Base-by-base conservation (phyloP, 306 rosid species). In the Calophaca sinica region DNA sequence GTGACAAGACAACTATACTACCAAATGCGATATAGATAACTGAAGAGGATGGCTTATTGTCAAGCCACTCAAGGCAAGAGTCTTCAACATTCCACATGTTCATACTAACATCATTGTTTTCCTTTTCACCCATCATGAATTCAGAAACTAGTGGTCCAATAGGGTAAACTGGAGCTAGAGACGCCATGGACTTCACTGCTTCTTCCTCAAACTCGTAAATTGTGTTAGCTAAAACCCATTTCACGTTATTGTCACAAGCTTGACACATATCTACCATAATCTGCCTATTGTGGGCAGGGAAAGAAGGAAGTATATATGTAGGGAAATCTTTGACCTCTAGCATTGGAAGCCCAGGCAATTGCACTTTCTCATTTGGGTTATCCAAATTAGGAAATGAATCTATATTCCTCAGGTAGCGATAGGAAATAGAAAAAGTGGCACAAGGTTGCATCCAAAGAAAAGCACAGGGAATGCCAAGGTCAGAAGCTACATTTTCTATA, bases 371-470 rank as follows among this genome's bases (percentile, higher is more conserved):
- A 42, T 46, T 29, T 2, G 80, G 75, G 50, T 78, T 74, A 20
- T 72, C 75, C 14, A 85, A 41, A 5, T 61, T 54, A 1, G 80
- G 77, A 65, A 85, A 82, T 2, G 38, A 28, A 55, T 70, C 35
- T 4, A 58, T 39, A 3, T 79, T 64, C 9, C 75, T 75, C 14
- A 26, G 68, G 57, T 69, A 81, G 2, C 79, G 82, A 38, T 81
- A 81, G 8, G 74, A 76, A 53, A 86, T 76, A 6, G 90, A 84
- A 53, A 68, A 86, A 9, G 76, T 2, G 0, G 89, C 82, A 29
- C 75, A 83, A 9, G 87, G 64, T 45, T 86, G 86, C 50, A 80
- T 78, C 89, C 89, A 86, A 45, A 86, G 86, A 67, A 78, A 26
- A 0, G 82, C 87, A 11, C 78, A 74, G 26, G 84, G 87, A 29